Evolutionary conservation across 2,329 filamentous ascomycete genomes (phyloP).

Genomic region (Ilyonectria robusta): DNA sequence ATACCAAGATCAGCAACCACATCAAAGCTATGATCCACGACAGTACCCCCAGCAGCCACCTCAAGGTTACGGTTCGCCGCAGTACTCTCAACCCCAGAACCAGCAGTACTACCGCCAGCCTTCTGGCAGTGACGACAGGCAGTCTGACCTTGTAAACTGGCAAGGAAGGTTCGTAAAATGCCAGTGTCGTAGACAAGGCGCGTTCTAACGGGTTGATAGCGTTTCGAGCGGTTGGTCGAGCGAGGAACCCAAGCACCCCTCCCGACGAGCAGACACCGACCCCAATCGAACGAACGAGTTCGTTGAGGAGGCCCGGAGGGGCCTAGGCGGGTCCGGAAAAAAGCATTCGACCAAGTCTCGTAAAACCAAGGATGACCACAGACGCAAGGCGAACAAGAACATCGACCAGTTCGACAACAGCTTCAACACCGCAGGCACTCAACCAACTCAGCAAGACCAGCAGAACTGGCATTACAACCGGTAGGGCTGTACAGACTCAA

Average conservation of each 20-base stretch:
- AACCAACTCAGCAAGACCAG: too few species aligned
- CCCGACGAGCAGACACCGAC: too few species aligned
- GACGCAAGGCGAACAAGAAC: background rate
- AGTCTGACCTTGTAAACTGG: too few species aligned
- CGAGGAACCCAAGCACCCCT: background rate
- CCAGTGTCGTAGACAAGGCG: background rate
- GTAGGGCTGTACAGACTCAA: background rate
- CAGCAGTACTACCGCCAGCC: background rate
- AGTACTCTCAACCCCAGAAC: background rate
- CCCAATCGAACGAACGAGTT: background rate
- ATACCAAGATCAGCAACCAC: background rate
- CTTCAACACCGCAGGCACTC: too few species aligned
- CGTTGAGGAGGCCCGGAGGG: background rate
- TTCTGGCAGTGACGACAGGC: background rate
- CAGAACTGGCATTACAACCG: too few species aligned
- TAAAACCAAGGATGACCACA: background rate
- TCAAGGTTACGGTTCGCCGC: background rate
- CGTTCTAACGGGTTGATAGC: background rate
- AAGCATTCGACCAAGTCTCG: too few species aligned
- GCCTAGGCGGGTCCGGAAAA: background rate
- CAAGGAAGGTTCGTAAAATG: background rate
- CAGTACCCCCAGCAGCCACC: background rate
- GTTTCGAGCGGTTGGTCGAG: background rate
- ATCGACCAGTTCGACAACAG: background rate
- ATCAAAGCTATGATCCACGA: background rate